Conservation (phyloP, 352 stramenopile genomes). For the Thraustochytrium sp. region DNA sequence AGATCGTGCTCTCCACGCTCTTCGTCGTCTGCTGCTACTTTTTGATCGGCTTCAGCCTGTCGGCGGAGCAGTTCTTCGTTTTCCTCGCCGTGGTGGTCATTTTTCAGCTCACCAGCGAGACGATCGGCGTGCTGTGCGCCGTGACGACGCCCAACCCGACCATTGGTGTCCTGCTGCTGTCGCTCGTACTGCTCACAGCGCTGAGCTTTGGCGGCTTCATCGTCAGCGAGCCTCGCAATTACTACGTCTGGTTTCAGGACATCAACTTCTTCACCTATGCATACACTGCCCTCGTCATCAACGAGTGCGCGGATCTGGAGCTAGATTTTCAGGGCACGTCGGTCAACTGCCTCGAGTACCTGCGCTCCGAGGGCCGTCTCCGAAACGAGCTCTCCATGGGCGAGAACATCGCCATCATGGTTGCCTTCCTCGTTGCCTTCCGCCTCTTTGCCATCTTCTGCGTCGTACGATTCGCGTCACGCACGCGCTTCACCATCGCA, state of each 20-base stretch:
- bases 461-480: background rate
- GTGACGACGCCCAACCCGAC: background rate
- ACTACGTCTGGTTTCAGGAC: slow-evolving; percentile 30
- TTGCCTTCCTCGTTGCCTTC: background rate
- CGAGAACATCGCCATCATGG: background rate
- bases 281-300: background rate
- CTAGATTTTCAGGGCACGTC: background rate
- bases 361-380: background rate
- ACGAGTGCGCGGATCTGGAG: background rate
- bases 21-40: slow-evolving; percentile 38
- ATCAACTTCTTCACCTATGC: slow-evolving; percentile 42
- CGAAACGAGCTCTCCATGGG: slow-evolving; percentile 1
- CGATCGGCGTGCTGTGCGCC: background rate
- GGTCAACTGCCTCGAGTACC: background rate
- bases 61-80: background rate
- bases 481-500: background rate
- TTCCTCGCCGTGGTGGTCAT: background rate
- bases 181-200: background rate
- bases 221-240: background rate
- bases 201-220: slow-evolving; percentile 15
- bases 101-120: slow-evolving; percentile 4
- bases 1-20: background rate
- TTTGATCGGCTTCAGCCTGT: background rate
- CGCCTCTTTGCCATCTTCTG: background rate
- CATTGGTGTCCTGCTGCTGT: slow-evolving; percentile 22